Evolutionary conservation across 441 rosid species (phyloP).

Genomic region (Geranium incanum): DNA sequence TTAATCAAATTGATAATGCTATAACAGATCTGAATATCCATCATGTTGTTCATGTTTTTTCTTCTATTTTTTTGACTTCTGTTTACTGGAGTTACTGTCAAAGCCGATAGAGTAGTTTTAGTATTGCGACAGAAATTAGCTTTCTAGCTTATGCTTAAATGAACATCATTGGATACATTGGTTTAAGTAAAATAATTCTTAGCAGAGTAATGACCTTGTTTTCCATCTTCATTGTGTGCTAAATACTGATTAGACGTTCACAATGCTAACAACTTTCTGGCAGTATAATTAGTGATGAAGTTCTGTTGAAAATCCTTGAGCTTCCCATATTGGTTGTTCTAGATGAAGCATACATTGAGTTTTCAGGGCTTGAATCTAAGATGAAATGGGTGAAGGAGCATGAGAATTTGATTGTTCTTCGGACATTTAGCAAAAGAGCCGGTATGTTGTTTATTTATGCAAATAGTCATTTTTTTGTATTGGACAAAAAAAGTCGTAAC

Average conservation of each 20-base stretch:
- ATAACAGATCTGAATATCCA: background rate
- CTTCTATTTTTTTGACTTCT: background rate
- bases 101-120: background rate
- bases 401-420: conserved; percentile 80
- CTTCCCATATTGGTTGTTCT: conserved; percentile 83
- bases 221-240: background rate
- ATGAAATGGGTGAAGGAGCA: conserved; percentile 92
- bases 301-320: conserved; percentile 64
- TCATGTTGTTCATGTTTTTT: background rate
- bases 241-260: background rate
- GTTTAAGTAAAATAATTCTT: background rate
- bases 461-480: conserved; percentile 10
- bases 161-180: background rate
- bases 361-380: conserved; percentile 70
- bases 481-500: background rate
- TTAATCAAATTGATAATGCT: background rate
- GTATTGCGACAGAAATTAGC: background rate
- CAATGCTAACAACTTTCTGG: background rate
- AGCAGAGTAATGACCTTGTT: background rate
- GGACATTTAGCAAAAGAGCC: conserved; percentile 97
- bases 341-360: conserved; percentile 93
- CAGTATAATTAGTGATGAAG: conserved; percentile 77
- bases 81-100: background rate
- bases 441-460: conserved; percentile 34
- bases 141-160: background rate